Base-by-base conservation (phyloP, 2,329 filamentous ascomycete species). In the Pseudocercospora vitis region DNA sequence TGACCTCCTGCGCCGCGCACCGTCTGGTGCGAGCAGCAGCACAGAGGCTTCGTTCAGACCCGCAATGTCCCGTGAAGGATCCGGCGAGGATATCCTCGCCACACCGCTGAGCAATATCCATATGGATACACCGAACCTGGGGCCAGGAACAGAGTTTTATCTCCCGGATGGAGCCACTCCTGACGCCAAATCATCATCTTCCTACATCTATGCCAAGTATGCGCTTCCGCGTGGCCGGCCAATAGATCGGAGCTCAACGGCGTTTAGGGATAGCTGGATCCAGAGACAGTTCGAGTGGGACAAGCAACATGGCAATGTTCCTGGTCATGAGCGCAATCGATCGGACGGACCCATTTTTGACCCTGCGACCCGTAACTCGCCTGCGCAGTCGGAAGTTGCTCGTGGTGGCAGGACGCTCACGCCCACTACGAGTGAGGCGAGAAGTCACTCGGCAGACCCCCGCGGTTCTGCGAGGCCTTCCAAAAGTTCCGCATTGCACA, bases 121-220 rank as follows among this genome's bases (percentile, higher is more conserved):
- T 24, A 45, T 45, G 5, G 42, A 45, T 3, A 45, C 26, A 11
- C 42, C 24, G 12, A 19, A 26, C 7, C 7, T 29, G 42, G 14
- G 23, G 8, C 14, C 42, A 45, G 24, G 42, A 8, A 12, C 24
- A 45, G 42, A 45, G 7, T 46, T 42, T 14, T 33, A 28, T 14
- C 37, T 40, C 31, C 24, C 49, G 2, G 50, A 52, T 14, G 42
- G 39, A 4, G 47, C 33, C 24, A 59, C 57, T 6, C 56, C 56
- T 3, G 58, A 49, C 11, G 57, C 46, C 7, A 52, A 57, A 8
- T 57, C 49, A 52, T 1, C 84, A 2, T 80, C 87, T 0, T 89
- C 91, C 0, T 95, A 95, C 68, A 88, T 89, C 12, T 94, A 96
- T 69, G 86, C 90, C 6, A 95, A 88, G 56, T 96, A 91, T 48